Percentiles rank a stretch among this genome's conserved stretches.
These are phyloP conservation scores for Laguncularia racemosa DNA, from an alignment of 345 rosid genomes.

Conservation along the genomic window DNA sequence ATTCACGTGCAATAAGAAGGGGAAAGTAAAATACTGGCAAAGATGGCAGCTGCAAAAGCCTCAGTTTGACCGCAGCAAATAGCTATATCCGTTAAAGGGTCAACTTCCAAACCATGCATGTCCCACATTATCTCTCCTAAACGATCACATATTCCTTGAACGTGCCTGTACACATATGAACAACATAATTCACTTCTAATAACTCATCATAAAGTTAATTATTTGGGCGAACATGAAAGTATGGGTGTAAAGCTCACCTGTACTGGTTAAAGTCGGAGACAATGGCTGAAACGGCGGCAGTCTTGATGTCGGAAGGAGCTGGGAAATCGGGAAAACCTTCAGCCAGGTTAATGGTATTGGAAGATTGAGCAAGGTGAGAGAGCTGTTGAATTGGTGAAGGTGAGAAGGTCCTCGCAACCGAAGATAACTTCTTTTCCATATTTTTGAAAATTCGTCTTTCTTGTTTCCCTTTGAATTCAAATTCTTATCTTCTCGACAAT, in stretches of 20 bases:
- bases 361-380: constrained; percentile 41
- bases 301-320: constrained; percentile 35
- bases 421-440: constrained; percentile 38
- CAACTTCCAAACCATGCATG: constrained; percentile 33
- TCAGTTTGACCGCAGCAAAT: constrained; percentile 64
- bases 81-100: constrained; percentile 45
- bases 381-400: constrained; percentile 53
- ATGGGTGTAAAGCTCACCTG: constrained; percentile 19
- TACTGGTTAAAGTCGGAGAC: constrained; percentile 53
- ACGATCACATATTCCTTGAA: constrained; percentile 54
- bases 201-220: neutral
- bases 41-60: constrained; percentile 56
- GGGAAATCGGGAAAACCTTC: constrained; percentile 69
- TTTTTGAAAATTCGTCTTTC: neutral
- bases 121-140: constrained; percentile 26
- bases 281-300: constrained; percentile 56
- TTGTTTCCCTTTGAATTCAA: too few relatives aligned
- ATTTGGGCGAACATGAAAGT: neutral
- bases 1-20: neutral
- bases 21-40: constrained; percentile 26
- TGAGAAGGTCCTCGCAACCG: constrained; percentile 31
- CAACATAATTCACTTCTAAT: too few relatives aligned
- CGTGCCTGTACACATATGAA: constrained; percentile 28
- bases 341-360: constrained; percentile 51
- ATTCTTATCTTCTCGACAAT: too few relatives aligned